These are phyloP conservation scores for Leucocoprinus gongylophorus DNA, from an alignment of 1,284 basidiomycete species.

Conservation along the genomic window DNA sequence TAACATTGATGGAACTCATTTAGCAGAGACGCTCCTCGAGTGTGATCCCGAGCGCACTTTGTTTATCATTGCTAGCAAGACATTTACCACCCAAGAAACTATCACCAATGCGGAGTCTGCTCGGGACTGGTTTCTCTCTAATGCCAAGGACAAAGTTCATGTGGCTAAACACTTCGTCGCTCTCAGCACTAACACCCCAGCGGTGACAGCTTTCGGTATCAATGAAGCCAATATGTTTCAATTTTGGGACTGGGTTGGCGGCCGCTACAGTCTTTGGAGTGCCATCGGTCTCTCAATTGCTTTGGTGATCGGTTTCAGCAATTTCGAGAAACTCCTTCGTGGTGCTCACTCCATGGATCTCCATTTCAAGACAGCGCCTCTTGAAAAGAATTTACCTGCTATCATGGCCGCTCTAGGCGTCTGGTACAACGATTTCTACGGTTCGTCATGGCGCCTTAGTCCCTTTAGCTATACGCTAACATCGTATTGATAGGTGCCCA, in stretches of 20 bases:
- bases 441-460: constrained; percentile 27
- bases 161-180: constrained; percentile 99
- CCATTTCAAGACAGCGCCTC: constrained; percentile 85
- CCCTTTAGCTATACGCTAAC: neutral
- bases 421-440: constrained; percentile 99
- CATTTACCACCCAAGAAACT: constrained; percentile 99
- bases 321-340: constrained; percentile 85
- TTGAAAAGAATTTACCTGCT: constrained; percentile 92
- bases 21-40: constrained; percentile 79
- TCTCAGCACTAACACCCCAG: constrained; percentile 92
- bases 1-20: constrained; percentile 98
- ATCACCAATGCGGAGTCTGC: constrained; percentile 97
- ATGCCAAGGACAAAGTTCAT: constrained; percentile 82
- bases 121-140: constrained; percentile 87
- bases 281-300: constrained; percentile 96
- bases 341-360: constrained; percentile 98
- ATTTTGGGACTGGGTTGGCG: constrained; percentile 99
- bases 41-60: constrained; percentile 92
- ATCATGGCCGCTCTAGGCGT: constrained; percentile 88
- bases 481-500: constrained; percentile 56
- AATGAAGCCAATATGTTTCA: constrained; percentile 95
- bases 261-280: constrained; percentile 97
- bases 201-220: constrained; percentile 95
- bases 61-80: constrained; percentile 98
- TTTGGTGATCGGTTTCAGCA: constrained; percentile 88